Evolutionary conservation across 352 stramenopile genomes (phyloP), one percentile per base, ranked within the genome.

Genomic region (Pythium periplocum): DNA sequence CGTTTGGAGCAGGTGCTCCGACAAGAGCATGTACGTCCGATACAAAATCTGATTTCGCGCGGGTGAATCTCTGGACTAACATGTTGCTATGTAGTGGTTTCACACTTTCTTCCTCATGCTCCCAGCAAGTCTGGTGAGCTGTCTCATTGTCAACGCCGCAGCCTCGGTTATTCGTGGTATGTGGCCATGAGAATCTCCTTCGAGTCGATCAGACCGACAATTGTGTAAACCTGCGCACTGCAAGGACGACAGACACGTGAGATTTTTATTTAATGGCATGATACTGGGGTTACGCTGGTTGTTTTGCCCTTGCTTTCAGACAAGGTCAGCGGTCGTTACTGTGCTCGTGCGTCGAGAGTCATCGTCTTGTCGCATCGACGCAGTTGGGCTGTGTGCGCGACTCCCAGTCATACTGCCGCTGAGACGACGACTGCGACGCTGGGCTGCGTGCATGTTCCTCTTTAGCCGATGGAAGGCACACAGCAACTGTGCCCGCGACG

Each of bases 31-130:
- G 78, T 90, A 74, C 32, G 66, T 58, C 43, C 2, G 17, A 26
- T 26, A 26, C 17, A 26, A 26, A 26, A 26, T 26, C 48, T 62
- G 6, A 51, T 52, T 41, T 53, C 36, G 50, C 40, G n/a, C 11
- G 6, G 26, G 5, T 45, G 33, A 38, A 48, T 48, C 6, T 48
- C 10, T 48, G 7, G 38, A 42, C 12, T 12, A 42, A 8, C 12
- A 12, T 42, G 38, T 42, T 12, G 7, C 38, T 12, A 12, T 42
- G 7, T 45, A 90, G 81, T 84, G 72, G 62, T 70, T 89, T 36
- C 81, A 91, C 53, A 83, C 78, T 37, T 87, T 87, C 53, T 86
- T 89, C 52, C 74, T 91, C 17, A 91, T 91, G 75, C 53, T 91
- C 9, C 81, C 81, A 51, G 78, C 81, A 17, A 89, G 78, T 52